These are phyloP conservation scores for Xylariaceae sp. DNA, from an alignment of 2,329 filamentous ascomycete genomes.

Conservation along the genomic window DNA sequence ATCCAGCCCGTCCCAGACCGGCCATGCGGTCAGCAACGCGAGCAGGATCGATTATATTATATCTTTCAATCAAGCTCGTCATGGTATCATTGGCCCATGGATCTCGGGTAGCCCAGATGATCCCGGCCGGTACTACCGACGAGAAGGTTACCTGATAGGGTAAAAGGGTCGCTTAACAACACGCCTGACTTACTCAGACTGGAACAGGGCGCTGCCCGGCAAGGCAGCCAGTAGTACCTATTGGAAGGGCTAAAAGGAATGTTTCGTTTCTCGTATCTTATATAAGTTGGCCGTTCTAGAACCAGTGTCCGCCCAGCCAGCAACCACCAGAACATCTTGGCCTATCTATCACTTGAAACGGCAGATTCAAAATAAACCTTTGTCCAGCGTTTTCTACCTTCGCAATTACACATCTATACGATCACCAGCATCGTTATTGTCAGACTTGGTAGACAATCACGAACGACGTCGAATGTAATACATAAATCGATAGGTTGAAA, in stretches of 20 bases:
- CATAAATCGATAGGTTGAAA: neutral
- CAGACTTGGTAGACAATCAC: too few species aligned
- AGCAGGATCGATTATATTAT: neutral
- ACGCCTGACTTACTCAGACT: slow-evolving; percentile 1
- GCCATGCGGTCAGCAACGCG: neutral
- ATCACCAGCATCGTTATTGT: too few species aligned
- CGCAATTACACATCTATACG: too few species aligned
- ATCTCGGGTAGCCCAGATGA: neutral
- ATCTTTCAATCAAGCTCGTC: too few species aligned
- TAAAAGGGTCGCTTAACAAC: slow-evolving; percentile 8
- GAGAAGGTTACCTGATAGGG: slow-evolving; percentile 28
- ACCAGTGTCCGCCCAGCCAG: too few species aligned
- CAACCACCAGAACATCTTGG: too few species aligned
- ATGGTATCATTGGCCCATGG: neutral
- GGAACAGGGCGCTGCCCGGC: neutral
- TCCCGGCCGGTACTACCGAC: slow-evolving; percentile 12
- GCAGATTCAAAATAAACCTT: too few species aligned
- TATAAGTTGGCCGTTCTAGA: too few species aligned
- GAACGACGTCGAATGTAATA: neutral
- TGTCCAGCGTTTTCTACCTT: too few species aligned
- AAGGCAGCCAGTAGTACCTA: neutral
- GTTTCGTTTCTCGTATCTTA: too few species aligned
- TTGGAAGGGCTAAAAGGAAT: neutral
- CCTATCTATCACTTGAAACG: too few species aligned
- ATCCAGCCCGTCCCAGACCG: neutral